Percentiles rank a stretch among this genome's conserved stretches.
These are phyloP conservation scores for Trapa bicornis DNA, from an alignment of 345 rosid genomes.

Conservation along the genomic window DNA sequence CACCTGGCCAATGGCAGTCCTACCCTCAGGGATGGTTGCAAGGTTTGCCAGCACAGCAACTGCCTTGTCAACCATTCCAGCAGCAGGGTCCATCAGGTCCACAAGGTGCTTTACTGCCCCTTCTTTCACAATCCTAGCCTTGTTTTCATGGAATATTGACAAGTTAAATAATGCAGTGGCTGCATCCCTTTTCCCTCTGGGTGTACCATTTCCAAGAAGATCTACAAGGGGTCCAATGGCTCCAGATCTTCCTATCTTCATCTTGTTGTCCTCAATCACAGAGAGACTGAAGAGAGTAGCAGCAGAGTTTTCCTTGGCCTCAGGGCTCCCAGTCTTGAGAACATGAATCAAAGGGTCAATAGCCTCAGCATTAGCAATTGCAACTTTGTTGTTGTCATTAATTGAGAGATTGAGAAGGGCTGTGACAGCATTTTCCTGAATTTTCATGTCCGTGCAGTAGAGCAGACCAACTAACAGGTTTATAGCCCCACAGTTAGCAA, in stretches of 20 bases:
- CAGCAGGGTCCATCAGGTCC: slow-evolving; percentile 82
- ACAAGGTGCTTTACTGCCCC: slow-evolving; percentile 84
- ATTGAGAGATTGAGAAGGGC: slow-evolving; percentile 83
- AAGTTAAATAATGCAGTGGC: slow-evolving; percentile 81
- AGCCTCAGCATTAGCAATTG: slow-evolving; percentile 61
- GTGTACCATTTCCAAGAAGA: slow-evolving; percentile 68
- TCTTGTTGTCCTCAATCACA: slow-evolving; percentile 65
- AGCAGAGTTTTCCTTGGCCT: slow-evolving; percentile 85
- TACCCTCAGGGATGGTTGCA: slow-evolving; percentile 68
- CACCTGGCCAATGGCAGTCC: slow-evolving; percentile 64
- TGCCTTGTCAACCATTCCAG: slow-evolving; percentile 91
- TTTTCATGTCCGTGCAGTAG: slow-evolving; percentile 34
- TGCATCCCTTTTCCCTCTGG: slow-evolving; percentile 84
- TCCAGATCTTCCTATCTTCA: slow-evolving; percentile 70
- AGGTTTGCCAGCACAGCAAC: slow-evolving; percentile 90
- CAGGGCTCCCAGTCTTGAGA: slow-evolving; percentile 62
- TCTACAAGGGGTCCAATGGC: slow-evolving; percentile 81
- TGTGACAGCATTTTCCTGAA: slow-evolving; percentile 77
- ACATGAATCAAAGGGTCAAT: slow-evolving; percentile 70
- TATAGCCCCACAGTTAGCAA: slow-evolving; percentile 69
- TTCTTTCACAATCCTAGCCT: slow-evolving; percentile 60
- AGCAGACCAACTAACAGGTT: slow-evolving; percentile 47
- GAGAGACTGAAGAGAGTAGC: slow-evolving; percentile 86
- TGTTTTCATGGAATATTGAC: slow-evolving; percentile 75
- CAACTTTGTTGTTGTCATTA: slow-evolving; percentile 61